Conservation (phyloP, 352 stramenopile species). For the Ophiocytium majus region DNA sequence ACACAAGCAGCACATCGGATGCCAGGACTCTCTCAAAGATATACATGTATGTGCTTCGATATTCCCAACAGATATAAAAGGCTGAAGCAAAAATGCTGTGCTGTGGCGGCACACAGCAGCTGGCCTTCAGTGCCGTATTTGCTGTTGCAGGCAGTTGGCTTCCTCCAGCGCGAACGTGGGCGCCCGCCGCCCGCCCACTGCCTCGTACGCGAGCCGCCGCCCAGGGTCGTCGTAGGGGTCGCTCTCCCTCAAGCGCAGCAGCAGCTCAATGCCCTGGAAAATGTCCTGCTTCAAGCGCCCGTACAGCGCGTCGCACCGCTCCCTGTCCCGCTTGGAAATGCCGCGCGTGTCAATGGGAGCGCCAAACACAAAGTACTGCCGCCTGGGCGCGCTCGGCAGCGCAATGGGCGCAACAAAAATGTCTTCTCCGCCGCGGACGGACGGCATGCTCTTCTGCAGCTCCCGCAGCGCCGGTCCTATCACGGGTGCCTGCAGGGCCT, state of each 20-base stretch:
- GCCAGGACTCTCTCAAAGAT: too few relatives aligned
- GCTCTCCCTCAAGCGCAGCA: background rate
- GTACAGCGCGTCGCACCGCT: background rate
- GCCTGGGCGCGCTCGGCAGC: background rate
- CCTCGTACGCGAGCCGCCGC: background rate
- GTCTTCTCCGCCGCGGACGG: background rate
- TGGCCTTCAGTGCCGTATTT: background rate
- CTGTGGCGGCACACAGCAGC: too few relatives aligned
- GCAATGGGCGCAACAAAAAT: background rate
- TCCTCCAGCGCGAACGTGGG: background rate
- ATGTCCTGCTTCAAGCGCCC: background rate
- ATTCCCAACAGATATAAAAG: too few relatives aligned
- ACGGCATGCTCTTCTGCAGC: background rate
- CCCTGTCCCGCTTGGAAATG: background rate
- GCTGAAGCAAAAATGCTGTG: too few relatives aligned
- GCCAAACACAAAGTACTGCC: constrained; percentile 8
- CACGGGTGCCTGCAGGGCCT: background rate
- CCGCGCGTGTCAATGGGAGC: background rate
- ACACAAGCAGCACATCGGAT: too few relatives aligned
- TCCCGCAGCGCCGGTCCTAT: background rate
- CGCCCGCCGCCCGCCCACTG: background rate
- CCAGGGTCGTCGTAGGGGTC: background rate
- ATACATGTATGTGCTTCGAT: too few relatives aligned
- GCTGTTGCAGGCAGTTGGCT: background rate
- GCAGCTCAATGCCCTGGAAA: constrained; percentile 11